These are phyloP conservation scores for Torulaspora microellipsoides DNA, from an alignment of 805 yeast species.

Conservation along the genomic window DNA sequence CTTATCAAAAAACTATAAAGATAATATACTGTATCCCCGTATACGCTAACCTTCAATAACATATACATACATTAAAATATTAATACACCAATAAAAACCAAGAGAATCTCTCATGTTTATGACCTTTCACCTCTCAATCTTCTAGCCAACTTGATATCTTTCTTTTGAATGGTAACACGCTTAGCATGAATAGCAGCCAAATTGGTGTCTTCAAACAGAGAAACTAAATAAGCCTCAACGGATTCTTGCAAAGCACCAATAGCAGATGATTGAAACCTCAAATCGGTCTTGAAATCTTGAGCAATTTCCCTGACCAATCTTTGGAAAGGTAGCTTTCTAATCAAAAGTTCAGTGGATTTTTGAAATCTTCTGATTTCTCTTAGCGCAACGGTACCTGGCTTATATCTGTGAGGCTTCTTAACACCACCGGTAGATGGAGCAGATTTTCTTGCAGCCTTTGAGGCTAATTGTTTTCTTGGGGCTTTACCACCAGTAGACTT, in stretches of 20 bases:
- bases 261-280: conserved; percentile 96
- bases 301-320: conserved; percentile 95
- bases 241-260: conserved; percentile 98
- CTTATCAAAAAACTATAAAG: no score
- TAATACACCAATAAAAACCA: no score
- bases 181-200: conserved; percentile 98
- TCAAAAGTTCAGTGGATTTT: conserved; percentile 89
- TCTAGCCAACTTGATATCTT: conserved; percentile 96
- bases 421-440: conserved; percentile 93
- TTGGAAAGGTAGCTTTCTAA: conserved; percentile 96
- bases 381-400: conserved; percentile 95
- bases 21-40: no score
- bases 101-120: conserved; percentile 32
- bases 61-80: no score
- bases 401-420: conserved; percentile 92
- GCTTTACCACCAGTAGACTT: conserved; percentile 95
- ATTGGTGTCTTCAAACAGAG: conserved; percentile 95
- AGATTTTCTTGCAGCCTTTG: conserved; percentile 89
- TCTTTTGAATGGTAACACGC: conserved; percentile 98
- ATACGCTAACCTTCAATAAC: no score
- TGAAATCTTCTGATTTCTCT: conserved; percentile 98
- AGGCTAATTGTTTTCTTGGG: conserved; percentile 90
- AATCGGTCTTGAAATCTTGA: conserved; percentile 86
- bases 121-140: conserved; percentile 97
- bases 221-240: conserved; percentile 95